Base-by-base conservation (phyloP, 306 rosid species). In the Pterocarpus santalinus region DNA sequence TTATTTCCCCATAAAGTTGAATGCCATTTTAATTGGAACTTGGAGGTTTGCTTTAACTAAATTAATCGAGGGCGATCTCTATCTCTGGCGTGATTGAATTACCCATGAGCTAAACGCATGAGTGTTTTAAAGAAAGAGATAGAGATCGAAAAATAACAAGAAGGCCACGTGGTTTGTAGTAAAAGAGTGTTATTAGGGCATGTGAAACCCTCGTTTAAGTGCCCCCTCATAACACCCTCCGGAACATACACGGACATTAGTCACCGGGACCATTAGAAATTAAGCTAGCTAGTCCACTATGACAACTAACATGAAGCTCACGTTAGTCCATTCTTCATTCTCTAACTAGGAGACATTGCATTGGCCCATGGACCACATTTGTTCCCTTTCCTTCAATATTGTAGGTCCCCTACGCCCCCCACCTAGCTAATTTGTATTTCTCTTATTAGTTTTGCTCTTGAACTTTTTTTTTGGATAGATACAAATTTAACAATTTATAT, bases 301-400 rank as follows among this genome's bases (percentile, higher is more conserved):
- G 98, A 90, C 94, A 90, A 81, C 88, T 90, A 92, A 95, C 97
- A 87, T 91, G 97, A 80, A 79, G 46, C 86, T 88, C 97, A 92
- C 90, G 92, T 90, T 94, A 84, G 70, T 87, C 87, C 92, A 81
- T 78, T 86, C 82, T 83, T 61, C 89, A 76, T 41, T 39, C 87
- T 82, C 84, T 84, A 80, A 79, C 79, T 35, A 80, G 81, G 81
- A 82, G 92, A 91, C 94, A 90, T 60, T 64, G 63, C 83, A 73
- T 83, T 84, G 87, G 7, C 75, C 56, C 83, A 82, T 81, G 88
- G 90, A 53, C 93, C 92, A 30, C 64, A 46, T 81, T 64, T 89
- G 92, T 80, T 80, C 82, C 91, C 88, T 38, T 61, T 69, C 46
- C 62, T 90, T 88, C 77, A 87, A 69, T 84, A 36, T 16, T 72